A percentile compares a stretch with the other conserved stretches of the same genome.
These are phyloP conservation scores for Pholiota adiposa DNA, from an alignment of 1,284 basidiomycete genomes.

Conservation along the genomic window DNA sequence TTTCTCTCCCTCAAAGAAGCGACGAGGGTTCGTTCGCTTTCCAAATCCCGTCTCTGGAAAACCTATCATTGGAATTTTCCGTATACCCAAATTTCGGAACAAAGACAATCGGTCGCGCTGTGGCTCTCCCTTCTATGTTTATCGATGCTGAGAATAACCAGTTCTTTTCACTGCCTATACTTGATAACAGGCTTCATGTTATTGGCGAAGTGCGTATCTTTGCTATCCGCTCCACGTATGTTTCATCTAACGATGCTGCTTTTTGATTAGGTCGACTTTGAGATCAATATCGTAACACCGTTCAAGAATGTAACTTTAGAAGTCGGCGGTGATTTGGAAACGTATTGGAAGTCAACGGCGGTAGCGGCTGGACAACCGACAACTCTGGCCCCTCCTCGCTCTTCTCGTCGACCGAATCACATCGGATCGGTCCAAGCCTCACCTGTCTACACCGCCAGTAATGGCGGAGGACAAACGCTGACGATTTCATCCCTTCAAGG, in stretches of 20 bases:
- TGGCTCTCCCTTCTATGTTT: conserved; percentile 84
- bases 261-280: conserved; percentile 76
- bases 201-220: conserved; percentile 83
- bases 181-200: conserved; percentile 92
- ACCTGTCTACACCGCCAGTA: conserved; percentile 55
- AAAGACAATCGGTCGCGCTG: conserved; percentile 93
- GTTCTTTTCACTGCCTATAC: conserved; percentile 77
- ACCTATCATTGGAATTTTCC: conserved; percentile 90
- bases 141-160: conserved; percentile 57
- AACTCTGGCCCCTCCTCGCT: conserved; percentile 37
- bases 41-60: conserved; percentile 78
- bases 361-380: conserved; percentile 51
- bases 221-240: neutral
- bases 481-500: conserved; percentile 90
- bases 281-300: conserved; percentile 86
- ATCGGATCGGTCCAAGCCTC: conserved; percentile 67
- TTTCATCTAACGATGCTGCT: conserved; percentile 14
- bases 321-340: conserved; percentile 93
- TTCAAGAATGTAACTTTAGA: conserved; percentile 96
- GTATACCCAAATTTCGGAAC: conserved; percentile 99
- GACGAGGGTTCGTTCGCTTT: conserved; percentile 88
- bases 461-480: conserved; percentile 54
- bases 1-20: conserved; percentile 85
- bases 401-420: conserved; percentile 43
- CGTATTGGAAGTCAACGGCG: conserved; percentile 94